Percentiles rank a stretch among this genome's conserved stretches.
phyloP scores from a whole-genome alignment of 371 early-diverging fungal genomes.

The Mycotypha africana region DNA sequence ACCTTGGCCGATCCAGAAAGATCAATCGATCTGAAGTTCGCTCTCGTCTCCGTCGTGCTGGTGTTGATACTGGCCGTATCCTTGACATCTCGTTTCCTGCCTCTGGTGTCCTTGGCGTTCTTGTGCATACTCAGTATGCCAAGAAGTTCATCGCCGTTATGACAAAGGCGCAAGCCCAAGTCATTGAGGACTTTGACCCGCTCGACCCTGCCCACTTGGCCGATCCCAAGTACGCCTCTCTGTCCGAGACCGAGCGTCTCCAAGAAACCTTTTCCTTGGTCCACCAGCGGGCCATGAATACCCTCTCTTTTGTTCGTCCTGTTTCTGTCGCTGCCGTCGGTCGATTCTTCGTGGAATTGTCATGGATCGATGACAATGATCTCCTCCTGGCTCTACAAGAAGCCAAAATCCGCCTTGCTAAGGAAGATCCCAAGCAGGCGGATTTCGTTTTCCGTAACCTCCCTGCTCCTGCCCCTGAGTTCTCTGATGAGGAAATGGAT shows the following conservation, averaged over 20 bases:
- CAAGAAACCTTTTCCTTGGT: not conserved
- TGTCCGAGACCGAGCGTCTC: not conserved
- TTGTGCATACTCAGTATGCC: not conserved
- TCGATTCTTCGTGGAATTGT: not conserved
- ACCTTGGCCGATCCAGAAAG: not conserved
- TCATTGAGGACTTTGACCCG: not conserved
- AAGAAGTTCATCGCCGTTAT: not conserved
- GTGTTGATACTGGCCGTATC: not conserved
- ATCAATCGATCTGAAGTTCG: slow-evolving; percentile 2
- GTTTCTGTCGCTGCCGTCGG: not conserved
- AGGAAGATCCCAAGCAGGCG: not conserved
- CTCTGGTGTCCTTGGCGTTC: not conserved
- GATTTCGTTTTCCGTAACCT: not conserved
- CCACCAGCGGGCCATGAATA: not conserved
- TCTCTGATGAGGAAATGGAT: not conserved
- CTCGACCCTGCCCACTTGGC: not conserved
- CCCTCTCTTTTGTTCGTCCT: not conserved
- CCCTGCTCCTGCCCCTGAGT: too few relatives aligned
- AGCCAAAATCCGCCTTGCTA: not conserved
- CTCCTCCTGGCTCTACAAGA: not conserved
- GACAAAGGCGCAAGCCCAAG: not conserved
- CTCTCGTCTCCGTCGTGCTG: not conserved
- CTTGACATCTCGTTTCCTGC: slow-evolving; percentile 3
- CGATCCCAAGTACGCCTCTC: not conserved
- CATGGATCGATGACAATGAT: not conserved